Evolutionary conservation across 306 rosid genomes (phyloP), one percentile per base, ranked within the genome.

Genomic region (Lathyrus sativus): DNA sequence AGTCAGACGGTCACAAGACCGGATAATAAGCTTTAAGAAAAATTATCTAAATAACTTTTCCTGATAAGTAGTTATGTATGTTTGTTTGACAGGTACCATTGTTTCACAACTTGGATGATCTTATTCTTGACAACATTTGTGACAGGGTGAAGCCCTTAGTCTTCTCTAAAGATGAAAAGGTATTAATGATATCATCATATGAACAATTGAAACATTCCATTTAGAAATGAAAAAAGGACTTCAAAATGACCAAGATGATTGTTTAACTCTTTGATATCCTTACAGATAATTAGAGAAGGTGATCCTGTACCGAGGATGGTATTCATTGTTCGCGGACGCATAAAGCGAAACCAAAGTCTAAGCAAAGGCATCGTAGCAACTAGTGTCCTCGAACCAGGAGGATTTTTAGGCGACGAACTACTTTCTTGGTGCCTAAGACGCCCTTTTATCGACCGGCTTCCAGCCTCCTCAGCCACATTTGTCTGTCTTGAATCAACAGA

Each of bases 91-190:
- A 92, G 98, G 99, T 93, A 35, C 99, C 99, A 45, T 78, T 93
- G 44, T 90, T 93, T 67, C 89, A 93, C 71, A 90, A 88, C 85
- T 75, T 93, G 89, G 96, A 90, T 64, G 90, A 84, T 28, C 97
- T 93, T 68, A 90, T 93, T 80, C 97, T 88, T 50, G 99, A 93
- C 89, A 93, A 93, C 84, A 93, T 93, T 2, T 93, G 99, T 11
- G 99, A 93, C 12, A 76, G 96, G 68, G 96, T 93, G 68, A 86
- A 70, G 74, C 99, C 96, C 7, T 74, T 93, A 4, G 92, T 93
- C 56, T 90, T 88, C 87, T 86, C 95, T 19, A 90, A 82, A 78
- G 96, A 93, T 11, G 99, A 93, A 80, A 93, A 93, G 99, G 99
- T 93, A 72, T 58, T 58, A 5, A 12, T 7, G 6, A 28, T 28